Base-by-base conservation (phyloP, 306 rosid genomes). In the Hippophae gyantsensis region DNA sequence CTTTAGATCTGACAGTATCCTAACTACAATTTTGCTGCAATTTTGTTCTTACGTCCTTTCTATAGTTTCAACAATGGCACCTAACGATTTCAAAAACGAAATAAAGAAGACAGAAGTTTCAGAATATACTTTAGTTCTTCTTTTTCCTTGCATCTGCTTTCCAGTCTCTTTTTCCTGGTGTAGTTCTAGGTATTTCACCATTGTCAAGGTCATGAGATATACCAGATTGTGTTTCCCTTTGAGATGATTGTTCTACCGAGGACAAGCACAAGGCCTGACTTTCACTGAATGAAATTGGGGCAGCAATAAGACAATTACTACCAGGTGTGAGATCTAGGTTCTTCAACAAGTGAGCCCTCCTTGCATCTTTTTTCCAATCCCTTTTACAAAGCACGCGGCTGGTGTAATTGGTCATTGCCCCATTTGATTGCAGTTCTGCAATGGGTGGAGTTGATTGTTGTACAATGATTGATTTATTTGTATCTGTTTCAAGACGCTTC, bases 331-430 rank as follows among this genome's bases (percentile, higher is more conserved):
- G 74, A 66, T 81, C 75, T 63, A 75, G 70, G 54, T 32, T 76
- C 61, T 56, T 74, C 2, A 13, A 53, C 61, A 72, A 8, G 67
- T 83, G 82, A 50, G 80, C 90, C 48, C 38, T 73, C 52, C 96
- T 75, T 40, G 98, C 98, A 57, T 92, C 98, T 68, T 81, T 87
- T 76, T 87, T 92, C 96, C 96, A 92, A 66, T 92, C 77, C 54
- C 93, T 70, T 25, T 65, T 79, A 52, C 92, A 83, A 60, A 77
- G 73, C 60, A 74, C 58, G 5, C 82, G 87, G 38, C 72, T 54
- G 65, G 55, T 18, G 43, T 62, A 64, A 63, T 65, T 74, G 87
- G 67, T 60, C 68, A 48, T 55, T 42, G 62, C 57, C 48, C 64
- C 78, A 43, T 70, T 77, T 42, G 75, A 53, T 58, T 69, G 76